These are phyloP conservation scores for Favolaschia claudopus DNA, from an alignment of 768 basidiomycete genomes.

Conservation along the genomic window DNA sequence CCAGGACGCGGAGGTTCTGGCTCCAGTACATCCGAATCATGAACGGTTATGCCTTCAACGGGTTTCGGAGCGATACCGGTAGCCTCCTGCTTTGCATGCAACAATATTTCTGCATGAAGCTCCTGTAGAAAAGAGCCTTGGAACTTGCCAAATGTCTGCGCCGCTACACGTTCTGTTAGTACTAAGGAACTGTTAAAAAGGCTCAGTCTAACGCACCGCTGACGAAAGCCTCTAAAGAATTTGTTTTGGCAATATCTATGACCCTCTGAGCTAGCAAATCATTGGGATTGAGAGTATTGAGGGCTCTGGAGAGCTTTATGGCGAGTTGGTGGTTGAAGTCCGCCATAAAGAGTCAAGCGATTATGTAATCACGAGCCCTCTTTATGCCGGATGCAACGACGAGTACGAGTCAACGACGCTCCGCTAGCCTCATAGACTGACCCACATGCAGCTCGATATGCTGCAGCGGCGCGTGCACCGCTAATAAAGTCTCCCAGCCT, in stretches of 20 bases:
- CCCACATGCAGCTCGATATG: constrained; percentile 69
- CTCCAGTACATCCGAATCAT: constrained; percentile 83
- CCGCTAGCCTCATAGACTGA: not conserved
- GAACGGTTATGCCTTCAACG: constrained; percentile 78
- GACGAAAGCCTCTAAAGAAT: constrained; percentile 67
- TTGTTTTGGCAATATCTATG: constrained; percentile 80
- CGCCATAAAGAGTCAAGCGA: constrained; percentile 22
- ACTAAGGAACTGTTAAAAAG: not conserved
- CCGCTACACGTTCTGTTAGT: constrained; percentile 53
- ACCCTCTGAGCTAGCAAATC: constrained; percentile 82
- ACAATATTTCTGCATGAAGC: constrained; percentile 80
- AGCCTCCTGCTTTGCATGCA: constrained; percentile 72
- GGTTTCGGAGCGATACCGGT: constrained; percentile 62
- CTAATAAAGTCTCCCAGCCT: constrained; percentile 93
- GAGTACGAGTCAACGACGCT: not conserved
- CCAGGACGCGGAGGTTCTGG: constrained; percentile 81
- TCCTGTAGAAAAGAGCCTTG: constrained; percentile 79
- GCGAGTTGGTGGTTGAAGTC: constrained; percentile 75
- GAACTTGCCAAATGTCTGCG: constrained; percentile 87
- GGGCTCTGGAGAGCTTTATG: constrained; percentile 79
- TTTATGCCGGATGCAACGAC: not conserved
- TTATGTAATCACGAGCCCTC: not conserved
- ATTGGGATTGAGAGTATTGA: constrained; percentile 86
- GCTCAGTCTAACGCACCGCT: constrained; percentile 55
- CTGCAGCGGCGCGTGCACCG: constrained; percentile 77